Evolutionary conservation across 202 grass and related monocot genomes (phyloP).

Genomic region (Carex sylvatica): DNA sequence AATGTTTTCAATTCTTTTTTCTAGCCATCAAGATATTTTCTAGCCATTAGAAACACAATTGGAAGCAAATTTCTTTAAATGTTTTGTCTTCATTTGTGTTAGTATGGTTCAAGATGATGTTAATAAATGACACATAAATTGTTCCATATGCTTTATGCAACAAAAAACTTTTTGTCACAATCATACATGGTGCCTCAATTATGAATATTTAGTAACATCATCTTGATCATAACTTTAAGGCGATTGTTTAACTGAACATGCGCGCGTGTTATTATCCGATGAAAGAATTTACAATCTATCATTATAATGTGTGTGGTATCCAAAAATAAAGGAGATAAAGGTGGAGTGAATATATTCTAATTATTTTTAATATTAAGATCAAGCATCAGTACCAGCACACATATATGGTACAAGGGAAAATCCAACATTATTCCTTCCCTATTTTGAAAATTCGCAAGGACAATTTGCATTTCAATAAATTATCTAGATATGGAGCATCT

Average conservation of each 20-base stretch:
- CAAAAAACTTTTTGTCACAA: not conserved
- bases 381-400: not conserved
- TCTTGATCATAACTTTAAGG: not conserved
- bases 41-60: no score
- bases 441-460: conserved; percentile 3
- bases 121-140: not conserved
- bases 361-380: not conserved
- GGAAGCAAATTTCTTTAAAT: no score
- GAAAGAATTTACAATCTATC: not conserved
- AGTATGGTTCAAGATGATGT: no score
- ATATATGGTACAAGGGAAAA: conserved; percentile 2
- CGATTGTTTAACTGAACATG: not conserved
- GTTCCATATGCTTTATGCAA: not conserved
- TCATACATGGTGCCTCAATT: not conserved
- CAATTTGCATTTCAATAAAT: conserved; percentile 9
- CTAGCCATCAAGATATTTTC: no score
- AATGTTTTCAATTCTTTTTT: no score
- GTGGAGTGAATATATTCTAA: conserved; percentile 8
- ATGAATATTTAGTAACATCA: not conserved
- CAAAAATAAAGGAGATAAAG: not conserved
- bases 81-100: no score
- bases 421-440: conserved; percentile 2
- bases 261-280: not conserved
- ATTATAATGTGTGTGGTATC: conserved; percentile 6
- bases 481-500: conserved; percentile 22